These are phyloP conservation scores for Magnolia officinalis DNA, from an alignment of 164 flowering plant genomes.

Conservation along the genomic window DNA sequence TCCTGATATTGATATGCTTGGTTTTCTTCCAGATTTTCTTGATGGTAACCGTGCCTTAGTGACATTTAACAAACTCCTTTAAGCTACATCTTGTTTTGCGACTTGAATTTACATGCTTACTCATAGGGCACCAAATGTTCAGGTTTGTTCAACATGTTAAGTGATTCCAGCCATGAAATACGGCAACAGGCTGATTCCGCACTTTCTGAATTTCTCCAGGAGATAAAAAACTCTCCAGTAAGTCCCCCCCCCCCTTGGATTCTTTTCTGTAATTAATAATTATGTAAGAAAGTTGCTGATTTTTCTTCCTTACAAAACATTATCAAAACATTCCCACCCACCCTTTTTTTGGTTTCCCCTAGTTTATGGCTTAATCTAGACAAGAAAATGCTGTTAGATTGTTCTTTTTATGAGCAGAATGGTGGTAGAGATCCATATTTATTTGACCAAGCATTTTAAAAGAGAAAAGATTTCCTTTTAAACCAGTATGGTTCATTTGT, in stretches of 20 bases:
- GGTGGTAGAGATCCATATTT: not conserved
- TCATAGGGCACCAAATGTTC: conserved; percentile 13
- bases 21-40: conserved; percentile 99
- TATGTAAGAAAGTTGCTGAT: too few species aligned
- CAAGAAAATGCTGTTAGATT: not conserved
- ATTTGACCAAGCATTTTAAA: conserved; percentile 1
- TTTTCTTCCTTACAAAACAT: too few species aligned
- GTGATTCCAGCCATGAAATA: conserved; percentile 95
- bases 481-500: conserved; percentile 1
- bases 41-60: conserved; percentile 61
- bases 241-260: conserved; percentile 17
- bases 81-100: not conserved
- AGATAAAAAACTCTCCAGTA: conserved; percentile 97
- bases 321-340: too few species aligned
- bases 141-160: conserved; percentile 96
- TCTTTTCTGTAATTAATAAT: too few species aligned
- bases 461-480: not conserved
- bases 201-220: conserved; percentile 95
- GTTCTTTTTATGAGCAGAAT: not conserved
- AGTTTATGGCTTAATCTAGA: not conserved
- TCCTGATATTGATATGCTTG: conserved; percentile 98
- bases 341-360: too few species aligned
- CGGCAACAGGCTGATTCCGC: conserved; percentile 99
- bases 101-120: not conserved
- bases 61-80: not conserved